Base-by-base conservation (phyloP, 441 rosid genomes). In the Erodium moschatum region DNA sequence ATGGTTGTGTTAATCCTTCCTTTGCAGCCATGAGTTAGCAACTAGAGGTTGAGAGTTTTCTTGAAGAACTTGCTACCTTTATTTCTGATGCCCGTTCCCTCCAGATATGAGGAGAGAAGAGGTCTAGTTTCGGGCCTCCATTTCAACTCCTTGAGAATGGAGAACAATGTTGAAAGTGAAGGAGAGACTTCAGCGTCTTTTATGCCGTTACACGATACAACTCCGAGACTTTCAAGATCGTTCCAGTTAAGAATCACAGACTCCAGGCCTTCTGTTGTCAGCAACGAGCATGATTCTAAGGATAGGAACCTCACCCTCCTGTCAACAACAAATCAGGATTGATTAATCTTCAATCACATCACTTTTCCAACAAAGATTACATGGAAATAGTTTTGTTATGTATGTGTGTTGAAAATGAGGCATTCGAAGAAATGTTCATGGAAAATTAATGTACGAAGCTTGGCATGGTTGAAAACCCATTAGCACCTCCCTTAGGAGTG, bases 101-200 rank as follows among this genome's bases (percentile, higher is more conserved):
- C 74, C 10, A 88, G 87, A 72, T 76, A 76, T 6, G 85, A 77
- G 6, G 79, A 71, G 62, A 85, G 88, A 75, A 85, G 84, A 50
- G 87, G 85, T 61, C 81, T 83, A 66, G 88, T 74, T 63, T 88
- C 91, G 6, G 94, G 89, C 74, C 90, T 81, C 91, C 91, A 88
- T 48, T 77, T 81, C 67, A 88, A 75, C 78, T 85, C 89, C 82
- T 81, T 84, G 69, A 88, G 86, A 46, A 68, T 73, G 0, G 83
- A 88, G 80, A 84, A 84, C 75, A 85, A 72, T 21, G 84, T 83
- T 0, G 91, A 81, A 10, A 88, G 91, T 0, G 87, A 87, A 0
- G 89, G 75, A 66, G 89, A 82, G 15, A 85, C 78, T 70, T 85
- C 89, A 38, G 72, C 67, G 69, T 81, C 88, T 80, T 85, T 86